Evolutionary conservation across 2,329 filamentous ascomycete genomes (phyloP).

Genomic region (Ustulina deusta): DNA sequence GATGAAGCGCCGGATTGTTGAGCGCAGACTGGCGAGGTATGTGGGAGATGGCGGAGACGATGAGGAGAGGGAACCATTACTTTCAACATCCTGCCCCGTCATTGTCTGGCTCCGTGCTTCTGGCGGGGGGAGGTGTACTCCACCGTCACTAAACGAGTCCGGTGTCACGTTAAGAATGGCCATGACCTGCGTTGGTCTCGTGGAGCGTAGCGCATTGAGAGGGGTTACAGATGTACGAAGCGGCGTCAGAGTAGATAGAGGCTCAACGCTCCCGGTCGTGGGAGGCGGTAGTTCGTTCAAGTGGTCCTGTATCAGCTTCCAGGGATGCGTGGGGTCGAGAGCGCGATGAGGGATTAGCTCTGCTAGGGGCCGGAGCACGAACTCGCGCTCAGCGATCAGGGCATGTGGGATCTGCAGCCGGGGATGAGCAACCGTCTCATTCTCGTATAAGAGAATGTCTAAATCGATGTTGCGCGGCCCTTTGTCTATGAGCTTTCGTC

Average conservation of each 20-base stretch:
- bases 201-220: constrained; percentile 68
- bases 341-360: constrained; percentile 73
- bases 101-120: background rate
- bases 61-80: background rate
- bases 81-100: background rate
- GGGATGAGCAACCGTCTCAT: constrained; percentile 71
- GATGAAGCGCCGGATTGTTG: constrained; percentile 73
- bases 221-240: constrained; percentile 62
- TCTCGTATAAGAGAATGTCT: constrained; percentile 87
- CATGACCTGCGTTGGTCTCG: constrained; percentile 83
- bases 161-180: constrained; percentile 94
- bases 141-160: constrained; percentile 96
- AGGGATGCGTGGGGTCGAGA: constrained; percentile 65
- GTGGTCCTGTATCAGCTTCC: constrained; percentile 71
- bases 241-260: constrained; percentile 70
- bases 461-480: constrained; percentile 95
- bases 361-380: constrained; percentile 88
- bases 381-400: constrained; percentile 89
- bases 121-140: constrained; percentile 62
- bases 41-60: constrained; percentile 9
- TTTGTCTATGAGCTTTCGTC: constrained; percentile 89
- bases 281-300: constrained; percentile 68
- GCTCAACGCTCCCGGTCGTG: constrained; percentile 48
- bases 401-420: constrained; percentile 87
- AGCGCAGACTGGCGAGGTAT: constrained; percentile 62